Evolutionary conservation across 495 filamentous ascomycete genomes (phyloP).

Genomic region (Aspergillus wentii): DNA sequence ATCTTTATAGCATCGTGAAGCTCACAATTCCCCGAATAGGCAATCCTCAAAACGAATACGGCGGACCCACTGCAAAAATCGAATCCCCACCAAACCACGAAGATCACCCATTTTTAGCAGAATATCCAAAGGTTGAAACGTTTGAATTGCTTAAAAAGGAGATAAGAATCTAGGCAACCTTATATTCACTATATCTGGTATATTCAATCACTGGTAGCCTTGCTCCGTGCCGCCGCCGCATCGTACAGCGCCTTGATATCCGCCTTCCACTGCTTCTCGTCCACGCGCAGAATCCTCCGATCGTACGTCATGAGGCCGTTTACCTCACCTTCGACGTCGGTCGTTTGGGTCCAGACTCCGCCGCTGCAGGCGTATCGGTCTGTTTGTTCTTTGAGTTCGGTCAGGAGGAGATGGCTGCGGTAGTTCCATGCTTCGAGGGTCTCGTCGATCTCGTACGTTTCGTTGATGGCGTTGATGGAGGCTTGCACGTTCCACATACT

Average conservation of each 20-base stretch:
- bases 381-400: slow-evolving; percentile 55
- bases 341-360: slow-evolving; percentile 62
- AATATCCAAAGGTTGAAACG: too few species aligned
- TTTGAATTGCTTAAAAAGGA: too few species aligned
- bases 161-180: too few species aligned
- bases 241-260: slow-evolving; percentile 58
- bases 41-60: slow-evolving; percentile 30
- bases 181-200: too few species aligned
- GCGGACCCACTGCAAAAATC: too few species aligned
- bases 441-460: slow-evolving; percentile 61
- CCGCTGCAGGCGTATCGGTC: slow-evolving; percentile 53
- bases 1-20: slow-evolving; percentile 12
- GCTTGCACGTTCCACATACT: slow-evolving; percentile 53
- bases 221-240: slow-evolving; percentile 35
- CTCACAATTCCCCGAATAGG: slow-evolving; percentile 16
- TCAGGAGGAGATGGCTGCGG: slow-evolving; percentile 47
- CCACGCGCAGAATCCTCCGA: slow-evolving; percentile 47
- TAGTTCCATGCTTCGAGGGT: slow-evolving; percentile 60
- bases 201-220: too few species aligned
- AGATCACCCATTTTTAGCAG: too few species aligned
- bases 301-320: slow-evolving; percentile 68
- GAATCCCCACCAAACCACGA: too few species aligned
- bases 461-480: slow-evolving; percentile 52
- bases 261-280: slow-evolving; percentile 52
- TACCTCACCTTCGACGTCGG: slow-evolving; percentile 70